These are phyloP conservation scores for Malassezia pachydermatis DNA, from an alignment of 1,284 basidiomycete genomes.

Conservation along the genomic window DNA sequence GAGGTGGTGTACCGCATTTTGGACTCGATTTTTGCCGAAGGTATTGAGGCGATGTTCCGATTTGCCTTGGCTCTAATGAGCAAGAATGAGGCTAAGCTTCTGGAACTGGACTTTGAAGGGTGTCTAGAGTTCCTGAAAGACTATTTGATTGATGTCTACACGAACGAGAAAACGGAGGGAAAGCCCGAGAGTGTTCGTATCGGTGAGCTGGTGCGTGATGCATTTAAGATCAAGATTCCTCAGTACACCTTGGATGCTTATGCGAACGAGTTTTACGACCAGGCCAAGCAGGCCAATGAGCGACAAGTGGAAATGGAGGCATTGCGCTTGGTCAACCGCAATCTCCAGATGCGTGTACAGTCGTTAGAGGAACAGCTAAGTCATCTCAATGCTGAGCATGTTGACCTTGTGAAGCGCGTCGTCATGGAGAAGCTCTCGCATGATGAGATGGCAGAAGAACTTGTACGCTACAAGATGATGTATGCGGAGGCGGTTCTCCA, in stretches of 20 bases:
- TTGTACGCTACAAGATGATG: conserved; percentile 45
- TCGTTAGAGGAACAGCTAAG: conserved; percentile 38
- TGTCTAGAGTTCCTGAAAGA: conserved; percentile 35
- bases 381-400: conserved; percentile 37
- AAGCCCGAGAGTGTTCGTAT: conserved; percentile 15
- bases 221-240: conserved; percentile 39
- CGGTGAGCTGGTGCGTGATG: conserved; percentile 37
- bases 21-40: conserved; percentile 86
- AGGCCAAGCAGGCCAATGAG: conserved; percentile 35
- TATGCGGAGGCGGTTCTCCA: conserved; percentile 32
- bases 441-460: conserved; percentile 45
- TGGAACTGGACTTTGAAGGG: conserved; percentile 33
- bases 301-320: conserved; percentile 41
- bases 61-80: conserved; percentile 79
- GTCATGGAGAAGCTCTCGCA: conserved; percentile 43
- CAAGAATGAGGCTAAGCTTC: conserved; percentile 64
- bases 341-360: conserved; percentile 33
- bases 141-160: conserved; percentile 35
- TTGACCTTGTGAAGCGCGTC: conserved; percentile 43
- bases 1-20: conserved; percentile 90
- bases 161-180: not conserved
- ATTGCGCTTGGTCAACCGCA: conserved; percentile 40
- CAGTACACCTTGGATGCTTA: conserved; percentile 36
- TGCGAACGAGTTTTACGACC: conserved; percentile 40
- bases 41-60: conserved; percentile 90